These are phyloP conservation scores for Trichoderma parareesei DNA, from an alignment of 495 filamentous ascomycete genomes.

Conservation along the genomic window DNA sequence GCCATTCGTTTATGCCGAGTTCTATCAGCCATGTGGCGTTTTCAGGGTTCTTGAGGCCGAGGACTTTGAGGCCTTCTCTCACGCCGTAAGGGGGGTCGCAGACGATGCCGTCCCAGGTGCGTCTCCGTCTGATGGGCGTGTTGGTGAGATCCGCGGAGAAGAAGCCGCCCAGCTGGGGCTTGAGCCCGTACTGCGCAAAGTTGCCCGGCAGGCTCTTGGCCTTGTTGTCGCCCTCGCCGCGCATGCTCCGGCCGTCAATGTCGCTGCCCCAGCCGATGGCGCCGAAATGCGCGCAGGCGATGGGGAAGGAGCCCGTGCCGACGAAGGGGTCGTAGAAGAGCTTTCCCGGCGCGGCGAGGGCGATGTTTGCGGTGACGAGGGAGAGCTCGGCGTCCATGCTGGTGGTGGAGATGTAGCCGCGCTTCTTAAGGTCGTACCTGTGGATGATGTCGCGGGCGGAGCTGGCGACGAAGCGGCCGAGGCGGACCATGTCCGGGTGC, in stretches of 20 bases:
- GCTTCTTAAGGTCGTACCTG: constrained; percentile 84
- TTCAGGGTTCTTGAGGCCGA: constrained; percentile 63
- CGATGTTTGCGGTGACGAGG: constrained; percentile 86
- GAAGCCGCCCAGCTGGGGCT: constrained; percentile 55
- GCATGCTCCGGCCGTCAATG: constrained; percentile 82
- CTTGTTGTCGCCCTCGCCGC: constrained; percentile 49
- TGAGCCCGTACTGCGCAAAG: constrained; percentile 74
- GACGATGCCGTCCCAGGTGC: constrained; percentile 81
- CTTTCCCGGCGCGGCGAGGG: constrained; percentile 71
- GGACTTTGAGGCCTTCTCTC: constrained; percentile 78
- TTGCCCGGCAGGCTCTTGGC: constrained; percentile 56
- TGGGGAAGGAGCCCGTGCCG: constrained; percentile 83
- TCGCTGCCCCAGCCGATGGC: constrained; percentile 74
- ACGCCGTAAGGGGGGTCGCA: constrained; percentile 99
- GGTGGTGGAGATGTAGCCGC: constrained; percentile 87
- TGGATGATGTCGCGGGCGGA: constrained; percentile 58
- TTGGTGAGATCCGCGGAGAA: constrained; percentile 89
- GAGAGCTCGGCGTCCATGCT: constrained; percentile 94
- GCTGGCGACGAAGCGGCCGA: constrained; percentile 59
- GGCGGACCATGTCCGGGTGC: constrained; percentile 53
- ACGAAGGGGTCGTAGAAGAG: constrained; percentile 91
- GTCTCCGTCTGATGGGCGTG: constrained; percentile 54
- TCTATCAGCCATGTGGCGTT: constrained; percentile 54
- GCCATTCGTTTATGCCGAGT: constrained; percentile 62
- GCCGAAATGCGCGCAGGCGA: constrained; percentile 85